These are phyloP conservation scores for Chaetoceros tenuissimus DNA, from an alignment of 108 stramenopile genomes.

Conservation along the genomic window DNA sequence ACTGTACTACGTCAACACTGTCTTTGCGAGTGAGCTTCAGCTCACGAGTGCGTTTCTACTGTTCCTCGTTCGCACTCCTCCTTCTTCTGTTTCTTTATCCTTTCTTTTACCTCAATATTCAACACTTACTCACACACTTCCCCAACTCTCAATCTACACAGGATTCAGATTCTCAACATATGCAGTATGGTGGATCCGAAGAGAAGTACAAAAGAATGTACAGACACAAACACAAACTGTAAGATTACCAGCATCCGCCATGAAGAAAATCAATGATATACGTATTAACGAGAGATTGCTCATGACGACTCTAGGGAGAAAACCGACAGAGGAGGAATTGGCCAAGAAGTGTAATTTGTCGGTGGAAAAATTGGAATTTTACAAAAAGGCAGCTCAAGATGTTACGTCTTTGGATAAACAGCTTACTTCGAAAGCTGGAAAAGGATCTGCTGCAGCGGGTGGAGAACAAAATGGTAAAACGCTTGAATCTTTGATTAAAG, in stretches of 20 bases:
- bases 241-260: conserved; percentile 54
- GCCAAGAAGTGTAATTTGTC: conserved; percentile 45
- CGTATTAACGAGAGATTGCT: conserved; percentile 39
- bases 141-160: neutral
- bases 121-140: neutral
- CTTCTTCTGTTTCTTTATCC: no score
- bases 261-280: conserved; percentile 53
- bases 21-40: no score
- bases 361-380: conserved; percentile 43
- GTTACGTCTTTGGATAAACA: conserved; percentile 43
- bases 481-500: conserved; percentile 19
- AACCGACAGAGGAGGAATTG: conserved; percentile 56
- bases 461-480: conserved; percentile 12
- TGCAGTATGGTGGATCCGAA: conserved; percentile 84
- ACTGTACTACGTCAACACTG: no score
- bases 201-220: conserved; percentile 59
- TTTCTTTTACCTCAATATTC: no score
- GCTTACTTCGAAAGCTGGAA: conserved; percentile 28
- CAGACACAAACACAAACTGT: conserved; percentile 57
- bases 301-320: conserved; percentile 29
- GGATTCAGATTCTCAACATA: conserved; percentile 80
- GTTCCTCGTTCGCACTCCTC: no score
- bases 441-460: conserved; percentile 22
- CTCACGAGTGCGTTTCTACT: no score
- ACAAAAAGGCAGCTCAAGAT: conserved; percentile 30